Conservation (phyloP, 2,329 filamentous ascomycete genomes). For the Clonostachys rosea region DNA sequence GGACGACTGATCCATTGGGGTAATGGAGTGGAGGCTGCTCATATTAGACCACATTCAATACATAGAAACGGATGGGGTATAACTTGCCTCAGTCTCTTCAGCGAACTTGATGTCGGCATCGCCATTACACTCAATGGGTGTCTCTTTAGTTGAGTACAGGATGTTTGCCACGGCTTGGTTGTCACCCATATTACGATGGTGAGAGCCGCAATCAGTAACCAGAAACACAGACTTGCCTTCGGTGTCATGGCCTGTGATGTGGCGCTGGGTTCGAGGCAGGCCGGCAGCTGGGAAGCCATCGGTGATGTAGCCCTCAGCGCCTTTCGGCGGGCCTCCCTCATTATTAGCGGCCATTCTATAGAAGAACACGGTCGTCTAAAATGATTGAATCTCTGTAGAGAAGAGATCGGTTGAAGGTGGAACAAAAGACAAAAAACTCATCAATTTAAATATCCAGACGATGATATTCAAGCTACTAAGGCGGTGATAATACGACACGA, state of each 20-base stretch:
- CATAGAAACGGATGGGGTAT: neutral
- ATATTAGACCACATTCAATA: too few species aligned
- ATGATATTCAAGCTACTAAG: too few species aligned
- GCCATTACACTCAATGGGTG: constrained; percentile 12
- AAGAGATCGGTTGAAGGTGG: too few species aligned
- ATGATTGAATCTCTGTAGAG: too few species aligned
- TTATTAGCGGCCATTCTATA: too few species aligned
- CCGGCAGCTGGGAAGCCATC: constrained; percentile 5
- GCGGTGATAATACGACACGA: too few species aligned
- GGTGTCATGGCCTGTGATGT: constrained; percentile 8
- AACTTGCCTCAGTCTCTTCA: constrained; percentile 1
- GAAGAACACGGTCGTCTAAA: too few species aligned
- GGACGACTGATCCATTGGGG: constrained; percentile 20
- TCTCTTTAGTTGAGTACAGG: constrained; percentile 15
- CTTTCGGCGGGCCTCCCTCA: neutral
- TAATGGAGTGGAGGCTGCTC: neutral
- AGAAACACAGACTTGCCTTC: constrained; percentile 16
- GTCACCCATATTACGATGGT: constrained; percentile 14
- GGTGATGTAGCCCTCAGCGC: neutral
- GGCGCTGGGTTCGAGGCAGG: constrained; percentile 5
- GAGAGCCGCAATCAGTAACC: constrained; percentile 15
- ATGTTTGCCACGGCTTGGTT: constrained; percentile 17
- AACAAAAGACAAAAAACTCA: too few species aligned
- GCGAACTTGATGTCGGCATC: constrained; percentile 11
- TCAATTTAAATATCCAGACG: too few species aligned